Evolutionary conservation across 2,329 filamentous ascomycete species (phyloP), one percentile per base, ranked within the genome.

Genomic region (Cladobotryum mycophilum): DNA sequence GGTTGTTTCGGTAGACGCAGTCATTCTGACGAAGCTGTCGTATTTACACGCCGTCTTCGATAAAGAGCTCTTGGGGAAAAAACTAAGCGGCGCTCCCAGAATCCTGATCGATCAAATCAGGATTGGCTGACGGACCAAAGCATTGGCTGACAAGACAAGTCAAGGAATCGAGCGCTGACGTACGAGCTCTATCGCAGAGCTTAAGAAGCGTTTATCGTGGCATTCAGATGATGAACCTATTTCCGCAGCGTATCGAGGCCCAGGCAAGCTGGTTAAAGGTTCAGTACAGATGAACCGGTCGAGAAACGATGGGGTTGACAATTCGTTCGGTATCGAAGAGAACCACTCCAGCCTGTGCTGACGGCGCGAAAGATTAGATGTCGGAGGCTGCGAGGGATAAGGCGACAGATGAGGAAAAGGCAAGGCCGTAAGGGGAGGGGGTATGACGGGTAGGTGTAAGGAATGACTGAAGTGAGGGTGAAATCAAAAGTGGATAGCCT

Each of bases 1-100:
- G 69, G 85, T 79, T 63, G 83, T 73, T 64, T 92, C 89, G 68
- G 84, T 84, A 64, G 81, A 78, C 70, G 89, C 82, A 42, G 87
- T 88, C 88, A 95, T 95, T 60, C 64, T 83, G 61, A n/a, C 22
- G 15, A 36, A 11, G 9, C 55, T 46, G 44, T 48, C 47, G 53
- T 56, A 46, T 59, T 48, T 35, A 37, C 33, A 45, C 50, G 22
- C 22, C 25, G 40, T 37, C n/a, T 30, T 14, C 25, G 8, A 20
- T 37, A 35, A 40, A 40, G 37, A 40, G 34, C 20, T 46, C 44
- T 48, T 42, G 38, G 30, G 20, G 12, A 14, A 40, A 40, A 35
- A 38, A 34, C 38, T 44, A 38, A 17, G 41, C 20, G 43, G 47
- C 46, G 41, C 49, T 48, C 17, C 34, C 40, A 14, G 14, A 34